Conservation (phyloP, 176 grass and related monocot genomes). For the Carex littledalei region DNA sequence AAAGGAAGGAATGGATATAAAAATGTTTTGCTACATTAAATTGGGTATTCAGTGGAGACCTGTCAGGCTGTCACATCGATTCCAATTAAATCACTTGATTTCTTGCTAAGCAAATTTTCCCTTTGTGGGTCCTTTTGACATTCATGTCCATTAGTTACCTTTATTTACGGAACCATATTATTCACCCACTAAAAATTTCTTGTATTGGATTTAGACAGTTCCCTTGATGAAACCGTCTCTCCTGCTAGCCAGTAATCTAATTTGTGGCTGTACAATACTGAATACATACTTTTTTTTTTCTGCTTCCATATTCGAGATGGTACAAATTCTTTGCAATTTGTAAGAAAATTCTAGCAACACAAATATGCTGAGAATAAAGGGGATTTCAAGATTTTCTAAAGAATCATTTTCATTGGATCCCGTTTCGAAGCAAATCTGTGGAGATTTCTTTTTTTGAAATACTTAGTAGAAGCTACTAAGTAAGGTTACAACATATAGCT, state of each 20-base stretch:
- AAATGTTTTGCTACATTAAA: not conserved
- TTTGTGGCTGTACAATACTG: not conserved
- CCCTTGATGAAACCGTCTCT: slow-evolving; percentile 21
- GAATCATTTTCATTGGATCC: not conserved
- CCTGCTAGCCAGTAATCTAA: slow-evolving; percentile 16
- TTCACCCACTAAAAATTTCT: not conserved
- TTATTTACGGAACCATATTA: not conserved
- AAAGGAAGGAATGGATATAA: not conserved
- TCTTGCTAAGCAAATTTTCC: slow-evolving; percentile 6
- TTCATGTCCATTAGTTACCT: slow-evolving; percentile 7
- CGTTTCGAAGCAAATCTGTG: not conserved
- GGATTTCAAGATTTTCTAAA: not conserved
- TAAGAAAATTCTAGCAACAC: not conserved
- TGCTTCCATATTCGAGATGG: not conserved
- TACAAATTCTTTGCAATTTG: not conserved
- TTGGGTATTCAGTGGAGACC: not conserved
- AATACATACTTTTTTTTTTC: not conserved
- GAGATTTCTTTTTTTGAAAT: too few relatives aligned
- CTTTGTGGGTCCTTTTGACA: slow-evolving; percentile 19
- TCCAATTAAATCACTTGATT: slow-evolving; percentile 9
- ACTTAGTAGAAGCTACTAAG: too few relatives aligned
- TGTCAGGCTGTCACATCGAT: slow-evolving; percentile 20
- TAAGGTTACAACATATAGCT: too few relatives aligned
- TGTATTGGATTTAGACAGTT: not conserved
- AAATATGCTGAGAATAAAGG: not conserved